phyloP scores from a whole-genome alignment of 2,329 filamentous ascomycete genomes.

The Canariomyces notabilis region DNA sequence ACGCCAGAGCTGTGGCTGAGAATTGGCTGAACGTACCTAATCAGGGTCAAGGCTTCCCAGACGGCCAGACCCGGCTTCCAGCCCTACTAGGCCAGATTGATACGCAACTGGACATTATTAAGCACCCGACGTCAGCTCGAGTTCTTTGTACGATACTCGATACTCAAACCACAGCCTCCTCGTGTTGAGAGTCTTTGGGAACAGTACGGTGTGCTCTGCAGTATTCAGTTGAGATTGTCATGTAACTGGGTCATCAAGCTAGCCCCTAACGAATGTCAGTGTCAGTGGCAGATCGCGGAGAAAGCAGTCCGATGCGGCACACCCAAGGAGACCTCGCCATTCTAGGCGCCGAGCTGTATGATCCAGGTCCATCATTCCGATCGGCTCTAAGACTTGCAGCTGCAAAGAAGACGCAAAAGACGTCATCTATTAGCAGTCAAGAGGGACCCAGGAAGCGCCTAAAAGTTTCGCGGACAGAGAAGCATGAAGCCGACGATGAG shows the following conservation, averaged over 20 bases:
- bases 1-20: no score
- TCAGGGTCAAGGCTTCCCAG: no score
- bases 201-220: no score
- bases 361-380: constrained; percentile 30
- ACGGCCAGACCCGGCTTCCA: no score
- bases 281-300: neutral
- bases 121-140: no score
- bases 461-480: constrained; percentile 27
- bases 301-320: constrained; percentile 21
- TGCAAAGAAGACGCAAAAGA: neutral
- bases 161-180: neutral
- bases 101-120: no score
- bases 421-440: neutral
- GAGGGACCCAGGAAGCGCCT: constrained; percentile 31
- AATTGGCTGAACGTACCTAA: no score
- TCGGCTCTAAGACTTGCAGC: constrained; percentile 20
- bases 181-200: neutral
- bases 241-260: neutral
- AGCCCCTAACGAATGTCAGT: neutral
- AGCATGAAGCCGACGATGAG: constrained; percentile 37
- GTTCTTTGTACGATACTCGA: no score
- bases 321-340: constrained; percentile 38
- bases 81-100: no score
- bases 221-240: neutral
- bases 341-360: constrained; percentile 43